Evolutionary conservation across 2,329 filamentous ascomycete species (phyloP).

Genomic region (Xylariales sp.): DNA sequence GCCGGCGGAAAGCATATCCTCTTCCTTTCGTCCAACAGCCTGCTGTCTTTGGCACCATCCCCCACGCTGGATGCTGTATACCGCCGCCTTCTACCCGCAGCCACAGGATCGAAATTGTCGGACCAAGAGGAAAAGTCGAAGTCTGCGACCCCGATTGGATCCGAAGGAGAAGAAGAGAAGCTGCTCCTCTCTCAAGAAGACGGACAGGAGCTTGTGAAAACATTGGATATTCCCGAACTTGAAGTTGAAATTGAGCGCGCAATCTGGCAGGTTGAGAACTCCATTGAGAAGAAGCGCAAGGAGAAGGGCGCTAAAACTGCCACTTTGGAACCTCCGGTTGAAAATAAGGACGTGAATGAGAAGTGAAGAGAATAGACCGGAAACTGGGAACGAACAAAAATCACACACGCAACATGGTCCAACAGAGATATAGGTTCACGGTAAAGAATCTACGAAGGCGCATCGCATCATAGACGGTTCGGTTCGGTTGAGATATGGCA

Average conservation of each 20-base stretch:
- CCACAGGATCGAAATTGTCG: slow-evolving; percentile 19
- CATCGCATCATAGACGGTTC: slow-evolving; percentile 12
- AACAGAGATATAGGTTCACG: slow-evolving; percentile 5
- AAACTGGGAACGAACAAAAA: too few relatives aligned
- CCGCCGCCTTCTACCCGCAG: slow-evolving; percentile 20
- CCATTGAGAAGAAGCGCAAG: slow-evolving; percentile 32
- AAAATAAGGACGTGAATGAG: slow-evolving; percentile 13
- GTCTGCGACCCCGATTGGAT: slow-evolving; percentile 10
- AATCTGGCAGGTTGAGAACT: slow-evolving; percentile 65
- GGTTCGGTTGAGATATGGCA: too few relatives aligned
- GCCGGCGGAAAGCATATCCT: slow-evolving; percentile 80
- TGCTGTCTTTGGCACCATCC: slow-evolving; percentile 64
- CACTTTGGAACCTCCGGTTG: slow-evolving; percentile 3
- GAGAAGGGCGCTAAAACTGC: slow-evolving; percentile 14
- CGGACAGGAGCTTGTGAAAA: slow-evolving; percentile 54
- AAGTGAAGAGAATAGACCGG: slow-evolving; percentile 8
- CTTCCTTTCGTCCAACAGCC: slow-evolving; percentile 70
- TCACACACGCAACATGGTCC: too few relatives aligned
- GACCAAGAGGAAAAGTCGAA: slow-evolving; percentile 8
- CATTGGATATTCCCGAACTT: slow-evolving; percentile 64
- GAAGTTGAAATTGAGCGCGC: slow-evolving; percentile 71
- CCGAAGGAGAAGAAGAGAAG: slow-evolving; percentile 32
- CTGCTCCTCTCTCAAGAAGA: slow-evolving; percentile 48
- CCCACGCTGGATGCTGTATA: slow-evolving; percentile 73
- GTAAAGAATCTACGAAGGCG: slow-evolving; percentile 2